Evolutionary conservation across 1,284 basidiomycete species (phyloP).

Genomic region (Bjerkandera adusta): DNA sequence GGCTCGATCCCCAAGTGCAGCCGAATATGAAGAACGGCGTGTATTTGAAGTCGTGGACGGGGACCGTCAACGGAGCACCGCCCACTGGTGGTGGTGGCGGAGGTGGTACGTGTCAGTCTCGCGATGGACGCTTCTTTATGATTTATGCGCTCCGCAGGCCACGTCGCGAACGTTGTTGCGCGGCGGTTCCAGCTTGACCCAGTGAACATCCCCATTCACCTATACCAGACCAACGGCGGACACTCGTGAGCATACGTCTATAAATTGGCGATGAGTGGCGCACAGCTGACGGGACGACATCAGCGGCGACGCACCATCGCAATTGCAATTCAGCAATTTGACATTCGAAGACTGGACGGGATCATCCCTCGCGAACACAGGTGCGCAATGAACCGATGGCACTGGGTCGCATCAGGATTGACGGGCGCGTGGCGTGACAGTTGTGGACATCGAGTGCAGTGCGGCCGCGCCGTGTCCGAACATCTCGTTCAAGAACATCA

Average conservation of each 20-base stretch:
- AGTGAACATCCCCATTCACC: conserved; percentile 44
- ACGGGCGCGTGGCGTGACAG: conserved; percentile 30
- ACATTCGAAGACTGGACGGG: conserved; percentile 50
- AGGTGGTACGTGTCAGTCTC: conserved; percentile 31
- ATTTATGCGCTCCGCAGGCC: conserved; percentile 32
- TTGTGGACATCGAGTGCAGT: conserved; percentile 56
- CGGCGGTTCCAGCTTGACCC: conserved; percentile 46
- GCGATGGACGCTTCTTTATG: background rate
- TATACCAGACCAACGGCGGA: conserved; percentile 54
- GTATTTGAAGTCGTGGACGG: conserved; percentile 68
- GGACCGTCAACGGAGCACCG: conserved; percentile 49
- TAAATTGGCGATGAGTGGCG: background rate
- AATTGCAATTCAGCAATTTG: conserved; percentile 46
- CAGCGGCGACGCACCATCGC: conserved; percentile 51
- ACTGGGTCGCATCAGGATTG: background rate
- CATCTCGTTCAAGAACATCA: conserved; percentile 42
- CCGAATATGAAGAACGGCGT: conserved; percentile 56
- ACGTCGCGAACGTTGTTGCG: conserved; percentile 47
- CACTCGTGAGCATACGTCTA: conserved; percentile 36
- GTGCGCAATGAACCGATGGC: conserved; percentile 27
- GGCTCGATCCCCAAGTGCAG: conserved; percentile 46
- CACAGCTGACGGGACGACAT: background rate
- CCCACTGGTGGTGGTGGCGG: conserved; percentile 67
- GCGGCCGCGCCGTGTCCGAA: conserved; percentile 46
- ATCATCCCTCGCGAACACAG: conserved; percentile 38